Conservation (phyloP, 2,329 filamentous ascomycete species). For the Myriangium duriaei region DNA sequence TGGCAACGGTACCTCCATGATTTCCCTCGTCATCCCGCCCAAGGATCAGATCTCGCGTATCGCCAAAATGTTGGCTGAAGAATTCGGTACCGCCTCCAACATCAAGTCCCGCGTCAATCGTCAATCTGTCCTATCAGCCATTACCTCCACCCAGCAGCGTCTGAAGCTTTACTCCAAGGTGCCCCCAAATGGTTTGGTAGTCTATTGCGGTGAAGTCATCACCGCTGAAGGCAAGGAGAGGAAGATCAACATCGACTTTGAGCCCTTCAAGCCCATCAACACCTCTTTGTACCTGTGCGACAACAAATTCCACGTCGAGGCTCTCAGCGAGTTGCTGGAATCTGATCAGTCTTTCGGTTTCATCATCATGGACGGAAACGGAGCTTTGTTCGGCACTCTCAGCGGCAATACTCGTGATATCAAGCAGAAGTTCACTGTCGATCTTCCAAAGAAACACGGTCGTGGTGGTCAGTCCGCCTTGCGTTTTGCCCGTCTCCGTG, state of each 20-base stretch:
- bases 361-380: slow-evolving; percentile 99
- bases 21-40: slow-evolving; percentile 95
- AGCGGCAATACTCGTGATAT: slow-evolving; percentile 96
- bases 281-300: slow-evolving; percentile 98
- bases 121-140: slow-evolving; percentile 93
- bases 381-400: slow-evolving; percentile 88
- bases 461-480: slow-evolving; percentile 99
- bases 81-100: slow-evolving; percentile 79
- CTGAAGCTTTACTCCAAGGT: slow-evolving; percentile 99
- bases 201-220: slow-evolving; percentile 99
- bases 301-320: slow-evolving; percentile 99
- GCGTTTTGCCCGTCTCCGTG: slow-evolving; percentile 97
- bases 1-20: slow-evolving; percentile 99
- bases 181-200: slow-evolving; percentile 89
- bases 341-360: slow-evolving; percentile 99
- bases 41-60: slow-evolving; percentile 96
- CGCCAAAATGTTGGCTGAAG: slow-evolving; percentile 99
- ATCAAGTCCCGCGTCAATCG: slow-evolving; percentile 99
- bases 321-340: slow-evolving; percentile 89
- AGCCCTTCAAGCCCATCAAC: slow-evolving; percentile 99
- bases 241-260: slow-evolving; percentile 99
- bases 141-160: slow-evolving; percentile 97
- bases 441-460: slow-evolving; percentile 98
- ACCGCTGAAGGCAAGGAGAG: slow-evolving; percentile 96
- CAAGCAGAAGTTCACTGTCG: slow-evolving; percentile 95